A percentile compares a stretch with the other conserved stretches of the same genome.
These are phyloP conservation scores for Wickerhamiella hasegawae DNA, from an alignment of 805 yeast genomes.

Conservation along the genomic window DNA sequence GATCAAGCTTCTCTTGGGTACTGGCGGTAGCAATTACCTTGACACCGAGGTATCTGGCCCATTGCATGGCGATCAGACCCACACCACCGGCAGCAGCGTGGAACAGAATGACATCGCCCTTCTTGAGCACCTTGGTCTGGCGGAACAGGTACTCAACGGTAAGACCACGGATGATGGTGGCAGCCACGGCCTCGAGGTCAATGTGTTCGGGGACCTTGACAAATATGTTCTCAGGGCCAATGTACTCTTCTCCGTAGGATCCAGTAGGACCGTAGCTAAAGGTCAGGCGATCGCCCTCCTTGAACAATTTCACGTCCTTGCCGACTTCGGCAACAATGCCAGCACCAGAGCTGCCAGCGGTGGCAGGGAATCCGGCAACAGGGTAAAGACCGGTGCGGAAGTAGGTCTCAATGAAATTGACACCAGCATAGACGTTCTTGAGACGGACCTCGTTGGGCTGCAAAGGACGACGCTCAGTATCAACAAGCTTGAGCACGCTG, in stretches of 20 bases:
- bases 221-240: constrained; percentile 20
- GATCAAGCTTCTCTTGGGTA: constrained; percentile 47
- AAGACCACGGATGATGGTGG: constrained; percentile 47
- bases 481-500: constrained; percentile 2
- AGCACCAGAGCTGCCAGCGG: constrained; percentile 36
- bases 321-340: constrained; percentile 34
- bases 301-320: constrained; percentile 28
- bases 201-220: constrained; percentile 36
- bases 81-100: constrained; percentile 97
- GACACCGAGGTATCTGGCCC: constrained; percentile 50
- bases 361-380: constrained; percentile 43
- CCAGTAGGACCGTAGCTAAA: constrained; percentile 48
- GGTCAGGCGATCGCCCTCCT: constrained; percentile 40
- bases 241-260: constrained; percentile 62
- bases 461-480: constrained; percentile 17
- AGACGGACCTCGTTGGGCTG: constrained; percentile 43
- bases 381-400: constrained; percentile 71
- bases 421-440: constrained; percentile 62
- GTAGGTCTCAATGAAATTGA: constrained; percentile 71
- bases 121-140: constrained; percentile 49
- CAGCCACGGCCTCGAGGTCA: constrained; percentile 38
- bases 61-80: constrained; percentile 56
- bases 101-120: constrained; percentile 56
- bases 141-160: constrained; percentile 60
- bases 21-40: constrained; percentile 78